Evolutionary conservation across 202 grass and related monocot genomes (phyloP).

Genomic region (Schoenoplectus triqueter): DNA sequence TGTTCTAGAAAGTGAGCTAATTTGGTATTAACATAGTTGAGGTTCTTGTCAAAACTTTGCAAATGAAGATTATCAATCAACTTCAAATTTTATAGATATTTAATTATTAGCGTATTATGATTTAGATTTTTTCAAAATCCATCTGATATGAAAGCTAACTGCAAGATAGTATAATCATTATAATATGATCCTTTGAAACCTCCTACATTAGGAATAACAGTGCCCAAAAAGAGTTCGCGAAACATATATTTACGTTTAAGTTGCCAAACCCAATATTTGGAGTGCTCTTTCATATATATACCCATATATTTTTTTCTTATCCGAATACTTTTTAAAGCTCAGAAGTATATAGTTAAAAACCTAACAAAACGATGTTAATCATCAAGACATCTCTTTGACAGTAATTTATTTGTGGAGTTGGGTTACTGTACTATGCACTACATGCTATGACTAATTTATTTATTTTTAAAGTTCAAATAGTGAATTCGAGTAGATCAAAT

Average conservation of each 20-base stretch:
- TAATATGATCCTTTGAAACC: not conserved
- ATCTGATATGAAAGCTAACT: not conserved
- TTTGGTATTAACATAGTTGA: not conserved
- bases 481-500: no score
- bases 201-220: not conserved
- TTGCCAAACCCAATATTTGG: not conserved
- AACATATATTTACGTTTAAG: no score
- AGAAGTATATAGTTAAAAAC: not conserved
- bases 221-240: no score
- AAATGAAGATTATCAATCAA: not conserved
- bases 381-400: no score
- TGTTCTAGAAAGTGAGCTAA: slow-evolving; percentile 14
- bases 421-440: no score
- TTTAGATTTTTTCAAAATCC: not conserved
- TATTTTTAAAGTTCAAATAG: no score
- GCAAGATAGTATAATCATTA: no score
- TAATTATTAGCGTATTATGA: not conserved
- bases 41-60: not conserved
- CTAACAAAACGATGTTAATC: no score
- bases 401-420: not conserved
- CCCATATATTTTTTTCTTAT: not conserved
- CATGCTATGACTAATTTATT: no score
- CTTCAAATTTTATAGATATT: not conserved
- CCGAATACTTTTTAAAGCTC: not conserved
- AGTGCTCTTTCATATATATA: no score